Base-by-base conservation (phyloP, 129 eudicot species). In the Gnaphalium uliginosum region DNA sequence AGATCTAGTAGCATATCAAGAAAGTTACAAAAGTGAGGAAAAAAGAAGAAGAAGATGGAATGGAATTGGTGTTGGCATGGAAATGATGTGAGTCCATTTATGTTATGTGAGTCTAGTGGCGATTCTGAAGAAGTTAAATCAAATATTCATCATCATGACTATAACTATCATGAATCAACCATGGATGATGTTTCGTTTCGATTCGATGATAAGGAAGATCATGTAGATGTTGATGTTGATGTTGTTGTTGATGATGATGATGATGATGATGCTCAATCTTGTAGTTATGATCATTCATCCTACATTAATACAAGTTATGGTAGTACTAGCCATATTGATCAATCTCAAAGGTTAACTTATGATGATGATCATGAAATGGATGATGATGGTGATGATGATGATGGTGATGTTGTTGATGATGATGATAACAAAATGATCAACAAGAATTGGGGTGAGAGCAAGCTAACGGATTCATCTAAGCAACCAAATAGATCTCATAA, bases 221-320 rank as follows among this genome's bases (percentile, higher is more conserved):
- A n/a, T 58, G 77, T 32, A 58, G 71, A 26, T 25, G 74, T 37
- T 27, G 68, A 54, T 27, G 60, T 53, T 19, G 66, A 77, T 60
- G 81, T n/a, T 19, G 54, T 24, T 58, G 77, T 32, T 66, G 71
- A 26, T 25, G 74, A 51, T 27, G 68, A 54, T 27, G 60, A 61
- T 19, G 66, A 77, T 60, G 81, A 78, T 73, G 82, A 69, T 74
- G 85, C 83, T 10, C 66, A 83, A 72, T 81, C 76, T 63, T 78
- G 78, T 8, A 82, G 85, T 54, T 82, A 77, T 73, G 85, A 71
- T 77, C 74, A 78, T 66, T 72, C 82, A 69, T 74, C 79, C 2
- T 79, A 79, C 22, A 69, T 57, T 9, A 66, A 43, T 33, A 71
- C 29, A 2, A 63, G 62, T 14, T 70, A 23, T 83, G 48, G 46